Conservation (phyloP, 257 asterid species). For the Nicotiana benthamiana region DNA sequence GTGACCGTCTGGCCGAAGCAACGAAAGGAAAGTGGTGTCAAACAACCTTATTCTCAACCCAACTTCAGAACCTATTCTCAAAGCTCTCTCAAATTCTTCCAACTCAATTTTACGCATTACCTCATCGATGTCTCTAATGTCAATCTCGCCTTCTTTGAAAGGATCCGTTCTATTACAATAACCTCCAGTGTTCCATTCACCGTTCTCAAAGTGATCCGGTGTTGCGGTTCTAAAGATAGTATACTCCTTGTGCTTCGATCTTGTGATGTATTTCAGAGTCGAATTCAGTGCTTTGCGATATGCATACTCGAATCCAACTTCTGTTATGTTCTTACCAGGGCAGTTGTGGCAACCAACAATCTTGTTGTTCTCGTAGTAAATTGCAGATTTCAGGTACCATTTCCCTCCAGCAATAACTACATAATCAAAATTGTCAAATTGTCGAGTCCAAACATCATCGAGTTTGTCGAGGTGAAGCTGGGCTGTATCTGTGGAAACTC, state of each 20-base stretch:
- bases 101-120: slow-evolving; percentile 40
- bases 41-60: slow-evolving; percentile 46
- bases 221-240: slow-evolving; percentile 46
- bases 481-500: slow-evolving; percentile 54
- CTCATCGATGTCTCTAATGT: slow-evolving; percentile 26
- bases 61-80: slow-evolving; percentile 23
- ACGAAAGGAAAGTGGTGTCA: slow-evolving; percentile 46
- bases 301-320: slow-evolving; percentile 48
- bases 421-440: slow-evolving; percentile 37
- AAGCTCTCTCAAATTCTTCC: slow-evolving; percentile 37
- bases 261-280: slow-evolving; percentile 30
- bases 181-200: slow-evolving; percentile 68
- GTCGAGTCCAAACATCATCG: slow-evolving; percentile 54
- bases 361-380: slow-evolving; percentile 46
- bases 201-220: slow-evolving; percentile 68
- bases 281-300: slow-evolving; percentile 41
- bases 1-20: slow-evolving; percentile 79
- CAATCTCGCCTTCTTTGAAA: slow-evolving; percentile 44
- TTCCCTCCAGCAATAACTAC: slow-evolving; percentile 55
- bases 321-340: slow-evolving; percentile 44
- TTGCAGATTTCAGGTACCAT: slow-evolving; percentile 57
- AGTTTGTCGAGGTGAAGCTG: slow-evolving; percentile 60
- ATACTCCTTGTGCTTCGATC: slow-evolving; percentile 36
- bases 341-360: slow-evolving; percentile 58
- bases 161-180: slow-evolving; percentile 48